Evolutionary conservation across 1,284 basidiomycete species (phyloP), one percentile per base, ranked within the genome.

Genomic region (Malassezia brasiliensis): DNA sequence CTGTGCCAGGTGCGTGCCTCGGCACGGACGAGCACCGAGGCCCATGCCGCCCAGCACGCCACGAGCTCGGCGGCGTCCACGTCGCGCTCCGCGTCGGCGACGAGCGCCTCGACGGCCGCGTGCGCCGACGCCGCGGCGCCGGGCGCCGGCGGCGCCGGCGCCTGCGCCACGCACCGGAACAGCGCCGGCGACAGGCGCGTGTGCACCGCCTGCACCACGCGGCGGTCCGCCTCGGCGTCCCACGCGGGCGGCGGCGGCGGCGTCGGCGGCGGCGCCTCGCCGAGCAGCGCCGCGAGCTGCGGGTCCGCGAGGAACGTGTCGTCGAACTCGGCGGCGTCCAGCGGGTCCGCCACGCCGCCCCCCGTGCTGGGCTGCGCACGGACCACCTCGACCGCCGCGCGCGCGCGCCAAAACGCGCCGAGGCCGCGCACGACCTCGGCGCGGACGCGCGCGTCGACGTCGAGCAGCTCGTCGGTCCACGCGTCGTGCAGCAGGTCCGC

Each of bases 21-120:
- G 57, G 84, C 83, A 52, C 82, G 80, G 9, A 87, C 82, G 11
- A 85, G 69, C 20, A 87, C 80, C 35, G 80, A 79, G 0, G 81
- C 83, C 65, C 85, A 89, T 8, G 83, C 82, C 3, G 85, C 79
- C 87, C 87, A 91, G 65, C 83, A 85, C 59, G 84, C 82, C 19
- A 88, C 80, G 76, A 87, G 82, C 36, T 77, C 69, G 60, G 83
- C 81, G 1, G 72, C 58, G 32, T 69, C 62, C 76, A 75, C 53
- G 72, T 74, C 41, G 56, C 67, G 63, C 67, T 66, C 61, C 7
- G 66, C 77, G 3, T 48, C 66, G 42, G 55, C 71, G 63, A 37
- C 67, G 30, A 67, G 32, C 31, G 30, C 46, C 19, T 62, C 62
- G 51, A 66, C 47, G 12, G 40, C 17, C 19, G 17, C 36, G 14